These are phyloP conservation scores for Mycena latifolia DNA, from an alignment of 768 basidiomycete genomes.

Conservation along the genomic window DNA sequence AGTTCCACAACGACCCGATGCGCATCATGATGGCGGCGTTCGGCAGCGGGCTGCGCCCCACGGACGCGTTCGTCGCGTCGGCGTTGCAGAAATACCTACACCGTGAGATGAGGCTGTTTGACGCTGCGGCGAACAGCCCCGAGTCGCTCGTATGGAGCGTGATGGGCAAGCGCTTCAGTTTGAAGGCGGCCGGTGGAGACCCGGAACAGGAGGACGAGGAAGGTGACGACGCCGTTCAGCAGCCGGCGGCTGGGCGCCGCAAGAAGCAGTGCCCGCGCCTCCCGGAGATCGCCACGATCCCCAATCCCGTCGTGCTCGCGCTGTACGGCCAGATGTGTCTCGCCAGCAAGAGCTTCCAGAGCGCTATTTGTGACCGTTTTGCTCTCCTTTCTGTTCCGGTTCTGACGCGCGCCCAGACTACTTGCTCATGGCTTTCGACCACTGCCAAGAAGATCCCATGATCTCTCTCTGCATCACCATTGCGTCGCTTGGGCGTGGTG, in stretches of 20 bases:
- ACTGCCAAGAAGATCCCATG: constrained; percentile 86
- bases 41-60: constrained; percentile 75
- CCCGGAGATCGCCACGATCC: constrained; percentile 70
- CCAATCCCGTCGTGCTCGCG: constrained; percentile 77
- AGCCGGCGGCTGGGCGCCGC: constrained; percentile 35
- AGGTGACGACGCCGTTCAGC: constrained; percentile 37
- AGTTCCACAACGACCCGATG: constrained; percentile 90
- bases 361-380: constrained; percentile 81
- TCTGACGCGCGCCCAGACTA: constrained; percentile 69
- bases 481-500: constrained; percentile 89
- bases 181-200: constrained; percentile 50
- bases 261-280: constrained; percentile 17
- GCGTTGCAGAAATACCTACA: constrained; percentile 88
- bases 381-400: background rate
- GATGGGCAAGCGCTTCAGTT: constrained; percentile 57
- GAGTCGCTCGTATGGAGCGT: constrained; percentile 74
- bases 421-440: constrained; percentile 88
- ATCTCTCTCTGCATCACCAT: constrained; percentile 87
- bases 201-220: constrained; percentile 56
- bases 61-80: constrained; percentile 81
- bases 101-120: constrained; percentile 80
- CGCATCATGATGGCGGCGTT: constrained; percentile 82
- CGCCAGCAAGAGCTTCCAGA: constrained; percentile 90
- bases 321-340: constrained; percentile 89
- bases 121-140: constrained; percentile 73